These are phyloP conservation scores for Trichoderma asperellum DNA, from an alignment of 2,329 filamentous ascomycete genomes.

Conservation along the genomic window DNA sequence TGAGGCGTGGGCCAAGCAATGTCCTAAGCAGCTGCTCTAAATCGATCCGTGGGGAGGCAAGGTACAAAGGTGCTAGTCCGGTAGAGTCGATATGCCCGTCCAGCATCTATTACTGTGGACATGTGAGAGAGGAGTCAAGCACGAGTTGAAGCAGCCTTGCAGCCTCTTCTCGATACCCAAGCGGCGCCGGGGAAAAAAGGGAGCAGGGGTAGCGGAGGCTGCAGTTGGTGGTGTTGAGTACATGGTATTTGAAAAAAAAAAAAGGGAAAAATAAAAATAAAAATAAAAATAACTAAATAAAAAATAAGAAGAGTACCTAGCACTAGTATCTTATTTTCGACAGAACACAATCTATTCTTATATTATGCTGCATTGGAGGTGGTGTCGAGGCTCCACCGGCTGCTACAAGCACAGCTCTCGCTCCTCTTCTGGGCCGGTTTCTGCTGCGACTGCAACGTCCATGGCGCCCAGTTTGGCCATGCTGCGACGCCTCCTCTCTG, in stretches of 20 bases:
- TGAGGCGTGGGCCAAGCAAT: conserved; percentile 4
- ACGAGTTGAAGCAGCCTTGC: conserved; percentile 13
- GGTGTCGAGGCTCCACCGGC: conserved; percentile 20
- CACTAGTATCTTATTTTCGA: conserved; percentile 1
- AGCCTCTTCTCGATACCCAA: conserved; percentile 20
- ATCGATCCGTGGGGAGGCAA: neutral
- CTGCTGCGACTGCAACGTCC: neutral
- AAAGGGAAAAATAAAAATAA: neutral
- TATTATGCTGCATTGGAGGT: conserved; percentile 10
- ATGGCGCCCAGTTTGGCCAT: neutral
- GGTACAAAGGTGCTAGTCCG: neutral
- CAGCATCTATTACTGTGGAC: neutral
- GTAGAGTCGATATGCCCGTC: neutral
- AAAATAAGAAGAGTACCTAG: neutral
- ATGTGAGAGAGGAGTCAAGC: neutral
- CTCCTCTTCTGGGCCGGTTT: neutral
- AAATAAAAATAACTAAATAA: neutral
- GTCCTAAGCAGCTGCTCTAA: neutral
- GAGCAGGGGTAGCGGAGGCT: conserved; percentile 6
- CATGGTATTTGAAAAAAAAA: neutral
- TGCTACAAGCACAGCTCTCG: neutral
- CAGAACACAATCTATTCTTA: conserved; percentile 18
- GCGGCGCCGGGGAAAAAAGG: conserved; percentile 1
- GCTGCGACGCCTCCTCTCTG: neutral
- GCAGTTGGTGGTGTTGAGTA: neutral